phyloP scores from a whole-genome alignment of 257 asterid genomes.

The Galeopsis tetrahit region DNA sequence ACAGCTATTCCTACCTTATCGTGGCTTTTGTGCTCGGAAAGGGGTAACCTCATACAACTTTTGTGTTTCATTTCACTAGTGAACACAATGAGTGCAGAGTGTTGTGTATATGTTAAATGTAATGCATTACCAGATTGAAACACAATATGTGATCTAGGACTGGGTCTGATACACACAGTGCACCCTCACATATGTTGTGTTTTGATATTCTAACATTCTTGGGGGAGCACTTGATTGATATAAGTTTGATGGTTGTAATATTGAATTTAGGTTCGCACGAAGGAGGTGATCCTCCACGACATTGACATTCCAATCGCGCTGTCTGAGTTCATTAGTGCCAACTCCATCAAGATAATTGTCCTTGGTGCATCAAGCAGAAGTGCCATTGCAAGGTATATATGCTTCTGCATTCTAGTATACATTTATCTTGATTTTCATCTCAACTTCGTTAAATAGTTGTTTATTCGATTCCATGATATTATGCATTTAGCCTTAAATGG shows the following conservation, averaged over 20 bases:
- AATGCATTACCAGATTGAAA: background rate
- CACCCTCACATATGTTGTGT: slow-evolving; percentile 5
- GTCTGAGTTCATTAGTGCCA: slow-evolving; percentile 44
- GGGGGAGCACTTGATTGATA: background rate
- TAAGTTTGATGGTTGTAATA: background rate
- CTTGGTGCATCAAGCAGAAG: slow-evolving; percentile 69
- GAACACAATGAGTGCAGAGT: background rate
- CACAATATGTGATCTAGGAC: background rate
- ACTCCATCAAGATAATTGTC: slow-evolving; percentile 53
- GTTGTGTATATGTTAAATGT: background rate
- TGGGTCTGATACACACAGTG: background rate
- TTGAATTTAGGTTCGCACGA: slow-evolving; percentile 57
- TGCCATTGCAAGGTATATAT: slow-evolving; percentile 59
- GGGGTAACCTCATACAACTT: slow-evolving; percentile 52
- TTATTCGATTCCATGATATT: background rate
- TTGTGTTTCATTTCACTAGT: slow-evolving; percentile 7
- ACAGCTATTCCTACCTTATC: slow-evolving; percentile 70
- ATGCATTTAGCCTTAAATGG: background rate
- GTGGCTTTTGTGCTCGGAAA: slow-evolving; percentile 78
- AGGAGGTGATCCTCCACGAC: slow-evolving; percentile 65
- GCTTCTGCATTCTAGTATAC: background rate
- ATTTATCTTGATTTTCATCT: slow-evolving; percentile 1
- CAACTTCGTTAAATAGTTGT: background rate
- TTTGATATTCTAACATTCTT: background rate
- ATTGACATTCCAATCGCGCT: slow-evolving; percentile 54